A percentile compares a stretch with the other conserved stretches of the same genome.
Conservation (phyloP, 2,329 filamentous ascomycete species). For the Coniella lustricola region DNA sequence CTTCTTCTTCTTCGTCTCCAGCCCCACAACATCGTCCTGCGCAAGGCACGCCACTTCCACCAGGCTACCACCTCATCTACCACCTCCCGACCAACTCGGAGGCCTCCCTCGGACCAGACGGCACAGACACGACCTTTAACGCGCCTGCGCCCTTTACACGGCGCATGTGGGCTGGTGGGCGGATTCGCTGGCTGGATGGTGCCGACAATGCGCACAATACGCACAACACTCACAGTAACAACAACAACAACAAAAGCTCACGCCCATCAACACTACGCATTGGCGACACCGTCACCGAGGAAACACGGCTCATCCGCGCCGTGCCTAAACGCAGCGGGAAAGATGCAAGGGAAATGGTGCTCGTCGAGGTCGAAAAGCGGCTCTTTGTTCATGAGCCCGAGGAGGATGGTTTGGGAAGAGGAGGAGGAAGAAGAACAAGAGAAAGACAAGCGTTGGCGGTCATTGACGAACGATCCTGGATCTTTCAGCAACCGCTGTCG, state of each 20-base stretch:
- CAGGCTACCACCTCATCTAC: slow-evolving; percentile 57
- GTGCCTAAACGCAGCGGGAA: slow-evolving; percentile 47
- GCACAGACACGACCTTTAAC: slow-evolving; percentile 55
- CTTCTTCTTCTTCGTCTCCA: slow-evolving; percentile 30
- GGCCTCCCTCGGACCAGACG: slow-evolving; percentile 48
- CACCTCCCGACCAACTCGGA: slow-evolving; percentile 54
- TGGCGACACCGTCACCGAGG: slow-evolving; percentile 35
- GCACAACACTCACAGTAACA: too few species aligned
- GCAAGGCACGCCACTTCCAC: slow-evolving; percentile 43
- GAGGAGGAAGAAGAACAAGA: too few species aligned
- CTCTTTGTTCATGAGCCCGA: too few species aligned
- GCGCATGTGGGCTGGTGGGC: slow-evolving; percentile 62
- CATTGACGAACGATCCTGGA: slow-evolving; percentile 42
- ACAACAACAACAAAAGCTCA: too few species aligned
- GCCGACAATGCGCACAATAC: too few species aligned
- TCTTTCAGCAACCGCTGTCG: slow-evolving; percentile 12
- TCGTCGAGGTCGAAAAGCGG: slow-evolving; percentile 57
- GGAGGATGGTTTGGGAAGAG: too few species aligned
- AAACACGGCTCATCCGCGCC: slow-evolving; percentile 24
- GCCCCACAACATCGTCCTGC: slow-evolving; percentile 23
- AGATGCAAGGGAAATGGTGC: slow-evolving; percentile 53
- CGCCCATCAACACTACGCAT: slow-evolving; percentile 35
- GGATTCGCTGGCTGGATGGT: slow-evolving; percentile 41
- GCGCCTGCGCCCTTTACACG: slow-evolving; percentile 52
- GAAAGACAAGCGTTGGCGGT: too few species aligned